These are phyloP conservation scores for Allomyces macrogynus DNA, from an alignment of 192 early-diverging fungal genomes.

Conservation along the genomic window DNA sequence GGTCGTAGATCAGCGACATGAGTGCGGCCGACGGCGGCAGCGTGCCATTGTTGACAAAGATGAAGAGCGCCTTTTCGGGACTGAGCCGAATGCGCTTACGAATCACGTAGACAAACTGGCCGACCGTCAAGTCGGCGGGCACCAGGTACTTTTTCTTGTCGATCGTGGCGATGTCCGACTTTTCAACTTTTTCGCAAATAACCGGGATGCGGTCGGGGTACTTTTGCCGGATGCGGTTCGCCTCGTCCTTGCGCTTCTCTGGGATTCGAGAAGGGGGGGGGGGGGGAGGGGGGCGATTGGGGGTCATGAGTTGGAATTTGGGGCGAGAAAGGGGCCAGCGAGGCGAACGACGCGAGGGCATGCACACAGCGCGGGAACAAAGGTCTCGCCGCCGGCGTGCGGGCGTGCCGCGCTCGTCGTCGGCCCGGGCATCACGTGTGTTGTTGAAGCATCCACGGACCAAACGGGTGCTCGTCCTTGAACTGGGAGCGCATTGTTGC, in stretches of 20 bases:
- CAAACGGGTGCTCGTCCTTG: conserved; percentile 90
- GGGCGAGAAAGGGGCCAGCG: conserved; percentile 1
- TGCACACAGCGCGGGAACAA: neutral
- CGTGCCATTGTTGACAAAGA: conserved; percentile 88
- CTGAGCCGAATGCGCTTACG: conserved; percentile 90
- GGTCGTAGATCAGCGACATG: conserved; percentile 85
- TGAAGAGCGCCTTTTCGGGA: conserved; percentile 96
- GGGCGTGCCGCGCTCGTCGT: neutral
- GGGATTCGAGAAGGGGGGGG: conserved; percentile 2
- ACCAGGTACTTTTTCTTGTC: conserved; percentile 99
- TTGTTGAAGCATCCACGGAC: conserved; percentile 23
- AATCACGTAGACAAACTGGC: conserved; percentile 93
- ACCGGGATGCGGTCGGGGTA: conserved; percentile 82
- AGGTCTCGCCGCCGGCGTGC: neutral
- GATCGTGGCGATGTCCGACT: conserved; percentile 84
- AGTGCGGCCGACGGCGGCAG: conserved; percentile 84
- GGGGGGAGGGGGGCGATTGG: too few relatives aligned
- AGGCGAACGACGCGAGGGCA: neutral
- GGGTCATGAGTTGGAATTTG: neutral
- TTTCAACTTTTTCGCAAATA: conserved; percentile 92
- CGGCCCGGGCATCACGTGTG: too few relatives aligned
- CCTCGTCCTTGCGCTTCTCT: conserved; percentile 93
- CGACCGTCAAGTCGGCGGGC: conserved; percentile 86
- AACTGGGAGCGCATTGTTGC: conserved; percentile 64
- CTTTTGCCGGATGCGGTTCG: conserved; percentile 87